Base-by-base conservation (phyloP, 2,329 filamentous ascomycete species). In the Xylariaceae sp. region DNA sequence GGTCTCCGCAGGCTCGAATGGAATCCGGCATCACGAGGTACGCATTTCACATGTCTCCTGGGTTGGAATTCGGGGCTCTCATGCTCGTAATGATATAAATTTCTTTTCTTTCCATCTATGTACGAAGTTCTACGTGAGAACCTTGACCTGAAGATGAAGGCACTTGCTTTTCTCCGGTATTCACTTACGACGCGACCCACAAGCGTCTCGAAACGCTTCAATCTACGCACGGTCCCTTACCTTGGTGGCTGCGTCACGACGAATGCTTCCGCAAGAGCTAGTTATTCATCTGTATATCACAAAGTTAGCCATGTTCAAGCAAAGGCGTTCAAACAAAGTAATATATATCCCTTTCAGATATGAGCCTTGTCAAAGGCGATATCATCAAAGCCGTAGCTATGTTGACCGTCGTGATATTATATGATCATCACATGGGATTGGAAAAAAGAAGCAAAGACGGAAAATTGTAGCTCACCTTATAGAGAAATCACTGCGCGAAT, bases 371-470 rank as follows among this genome's bases (percentile, higher is more conserved):
- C 87, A 89, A 78, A 85, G 87, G 87, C 86, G 77, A 78, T 86
- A 79, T 90, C 88, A 89, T 90, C 88, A 91, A 88, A 77, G 82
- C 83, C 77, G 64, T 79, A 82, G 76, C 85, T 91, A 89, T 88
- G 88, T 88, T 88, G 88, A 91, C 88, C 88, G 88, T 91, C 88
- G 88, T 91, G 88, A 90, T 63, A 86, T 83, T 83, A 80, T 76
- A 80, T 79, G 81, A 84, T 88, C 86, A 89, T 89, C 86, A 87
- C 87, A 64, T 76, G 74, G 64, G 67, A 63, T 34, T 23, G 56
- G 51, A 51, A 51, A 47, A 61, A 59, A 42, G 55, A 49, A 60
- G 57, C 10, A 58, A 51, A 34, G 56, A 15, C 55, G 44, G 55
- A 62, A 53, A 6, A 17, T 49, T 51, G 18, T 3, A 10, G 51